Percentiles rank a stretch among this genome's conserved stretches.
Evolutionary conservation across 2,329 filamentous ascomycete species (phyloP).

Genomic region (Ophioceras dolichostomum): DNA sequence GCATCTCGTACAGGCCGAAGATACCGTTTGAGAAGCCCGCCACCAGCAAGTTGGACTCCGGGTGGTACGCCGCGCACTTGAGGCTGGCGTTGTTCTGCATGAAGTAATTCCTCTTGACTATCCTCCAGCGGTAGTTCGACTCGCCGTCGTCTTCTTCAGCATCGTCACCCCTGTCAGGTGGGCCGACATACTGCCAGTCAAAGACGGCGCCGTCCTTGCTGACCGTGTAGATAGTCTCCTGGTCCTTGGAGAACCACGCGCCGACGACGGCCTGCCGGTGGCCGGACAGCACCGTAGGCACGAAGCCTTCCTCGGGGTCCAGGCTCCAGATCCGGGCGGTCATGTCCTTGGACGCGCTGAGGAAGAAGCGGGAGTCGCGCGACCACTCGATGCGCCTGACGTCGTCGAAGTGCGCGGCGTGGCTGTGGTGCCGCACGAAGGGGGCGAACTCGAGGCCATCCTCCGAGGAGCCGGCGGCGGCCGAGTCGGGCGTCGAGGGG

Average conservation of each 20-base stretch:
- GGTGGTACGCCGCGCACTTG: slow-evolving; percentile 82
- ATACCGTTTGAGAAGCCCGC: slow-evolving; percentile 91
- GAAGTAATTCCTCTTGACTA: slow-evolving; percentile 85
- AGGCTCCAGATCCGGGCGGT: slow-evolving; percentile 94
- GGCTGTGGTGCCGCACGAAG: slow-evolving; percentile 77
- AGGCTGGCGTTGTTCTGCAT: slow-evolving; percentile 82
- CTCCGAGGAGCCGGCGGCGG: slow-evolving; percentile 64
- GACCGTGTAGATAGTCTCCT: slow-evolving; percentile 91
- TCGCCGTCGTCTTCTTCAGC: slow-evolving; percentile 48
- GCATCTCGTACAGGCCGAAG: slow-evolving; percentile 91
- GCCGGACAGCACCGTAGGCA: slow-evolving; percentile 78
- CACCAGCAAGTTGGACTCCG: slow-evolving; percentile 81
- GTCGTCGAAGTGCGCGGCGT: slow-evolving; percentile 79
- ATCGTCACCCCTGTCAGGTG: slow-evolving; percentile 38
- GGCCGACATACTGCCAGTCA: slow-evolving; percentile 73
- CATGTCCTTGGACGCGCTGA: slow-evolving; percentile 83
- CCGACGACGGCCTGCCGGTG: slow-evolving; percentile 83
- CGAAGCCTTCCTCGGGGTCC: slow-evolving; percentile 74
- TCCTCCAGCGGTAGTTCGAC: slow-evolving; percentile 72
- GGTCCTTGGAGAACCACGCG: slow-evolving; percentile 94
- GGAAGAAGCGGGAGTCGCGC: slow-evolving; percentile 86
- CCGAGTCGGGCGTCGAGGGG: slow-evolving; percentile 74
- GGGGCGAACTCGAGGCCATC: slow-evolving; percentile 72
- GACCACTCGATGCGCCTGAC: slow-evolving; percentile 90
- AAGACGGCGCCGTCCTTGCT: slow-evolving; percentile 97